phyloP scores from a whole-genome alignment of 2,329 filamentous ascomycete genomes.

The Gyromitra esculenta region DNA sequence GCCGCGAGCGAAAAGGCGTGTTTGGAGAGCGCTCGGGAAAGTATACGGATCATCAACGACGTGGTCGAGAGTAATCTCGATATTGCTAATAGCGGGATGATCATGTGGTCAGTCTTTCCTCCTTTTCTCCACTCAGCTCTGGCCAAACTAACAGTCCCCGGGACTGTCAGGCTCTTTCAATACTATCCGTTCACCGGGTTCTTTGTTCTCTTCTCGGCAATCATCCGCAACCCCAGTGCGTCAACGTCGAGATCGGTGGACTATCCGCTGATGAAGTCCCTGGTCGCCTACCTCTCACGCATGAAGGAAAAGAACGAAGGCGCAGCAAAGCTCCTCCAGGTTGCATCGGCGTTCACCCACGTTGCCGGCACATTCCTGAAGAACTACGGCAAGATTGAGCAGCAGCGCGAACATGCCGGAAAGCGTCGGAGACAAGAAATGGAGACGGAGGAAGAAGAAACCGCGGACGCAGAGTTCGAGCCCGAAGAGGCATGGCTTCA shows the following conservation, averaged over 20 bases:
- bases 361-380: conserved; percentile 55
- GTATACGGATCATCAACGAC: conserved; percentile 63
- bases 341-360: conserved; percentile 57
- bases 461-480: background rate
- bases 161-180: conserved; percentile 51
- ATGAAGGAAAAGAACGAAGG: conserved; percentile 56
- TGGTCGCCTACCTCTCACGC: conserved; percentile 55
- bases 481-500: conserved; percentile 30
- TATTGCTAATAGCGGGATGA: conserved; percentile 63
- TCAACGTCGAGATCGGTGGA: conserved; percentile 42
- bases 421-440: conserved; percentile 36
- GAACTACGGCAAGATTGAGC: conserved; percentile 53
- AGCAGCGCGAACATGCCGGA: conserved; percentile 49
- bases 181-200: conserved; percentile 70
- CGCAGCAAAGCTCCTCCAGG: conserved; percentile 56
- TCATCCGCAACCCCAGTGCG: conserved; percentile 60
- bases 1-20: conserved; percentile 65
- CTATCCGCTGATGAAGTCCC: conserved; percentile 56
- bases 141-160: background rate
- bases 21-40: conserved; percentile 65
- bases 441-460: conserved; percentile 17
- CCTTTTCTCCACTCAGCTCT: background rate
- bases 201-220: conserved; percentile 69
- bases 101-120: conserved; percentile 64
- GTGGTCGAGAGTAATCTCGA: conserved; percentile 62